Percentiles rank a stretch among this genome's conserved stretches.
Conservation (phyloP, 768 basidiomycete species). For the Pleurotus salmoneostramineus region DNA sequence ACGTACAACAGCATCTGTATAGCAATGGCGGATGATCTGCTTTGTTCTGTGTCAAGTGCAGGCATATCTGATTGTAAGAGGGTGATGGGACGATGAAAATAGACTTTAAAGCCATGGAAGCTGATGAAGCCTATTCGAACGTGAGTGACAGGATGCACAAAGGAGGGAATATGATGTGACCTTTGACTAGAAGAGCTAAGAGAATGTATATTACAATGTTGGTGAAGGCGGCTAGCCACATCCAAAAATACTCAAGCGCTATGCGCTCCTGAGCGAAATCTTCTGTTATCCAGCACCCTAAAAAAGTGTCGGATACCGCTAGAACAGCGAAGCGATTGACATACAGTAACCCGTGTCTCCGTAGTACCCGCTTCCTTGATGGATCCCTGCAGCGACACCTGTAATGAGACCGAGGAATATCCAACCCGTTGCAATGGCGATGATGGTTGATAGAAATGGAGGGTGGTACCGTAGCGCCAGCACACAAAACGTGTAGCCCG, state of each 20-base stretch:
- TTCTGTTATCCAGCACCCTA: slow-evolving; percentile 42
- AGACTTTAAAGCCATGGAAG: slow-evolving; percentile 23
- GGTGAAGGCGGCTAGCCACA: slow-evolving; percentile 35
- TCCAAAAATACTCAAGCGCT: slow-evolving; percentile 37
- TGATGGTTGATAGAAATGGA: slow-evolving; percentile 20
- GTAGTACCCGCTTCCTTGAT: slow-evolving; percentile 28
- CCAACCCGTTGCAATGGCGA: slow-evolving; percentile 30
- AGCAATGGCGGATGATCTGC: slow-evolving; percentile 18
- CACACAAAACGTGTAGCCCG: slow-evolving; percentile 34
- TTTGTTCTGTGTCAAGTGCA: not conserved
- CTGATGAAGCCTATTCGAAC: slow-evolving; percentile 16
- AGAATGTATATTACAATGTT: slow-evolving; percentile 34
- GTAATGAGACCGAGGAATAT: slow-evolving; percentile 27
- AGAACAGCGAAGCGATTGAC: slow-evolving; percentile 2
- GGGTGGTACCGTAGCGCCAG: slow-evolving; percentile 28
- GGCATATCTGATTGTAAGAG: not conserved
- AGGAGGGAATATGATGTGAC: slow-evolving; percentile 4
- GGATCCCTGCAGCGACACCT: slow-evolving; percentile 24
- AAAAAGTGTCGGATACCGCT: not conserved
- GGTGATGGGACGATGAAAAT: slow-evolving; percentile 5
- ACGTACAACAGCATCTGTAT: slow-evolving; percentile 37
- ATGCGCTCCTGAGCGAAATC: slow-evolving; percentile 28
- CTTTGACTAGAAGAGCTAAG: slow-evolving; percentile 29
- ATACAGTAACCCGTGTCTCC: slow-evolving; percentile 30
- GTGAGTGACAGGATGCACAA: not conserved